These are phyloP conservation scores for Aspergillus neotritici DNA, from an alignment of 2,329 filamentous ascomycete species.

Conservation along the genomic window DNA sequence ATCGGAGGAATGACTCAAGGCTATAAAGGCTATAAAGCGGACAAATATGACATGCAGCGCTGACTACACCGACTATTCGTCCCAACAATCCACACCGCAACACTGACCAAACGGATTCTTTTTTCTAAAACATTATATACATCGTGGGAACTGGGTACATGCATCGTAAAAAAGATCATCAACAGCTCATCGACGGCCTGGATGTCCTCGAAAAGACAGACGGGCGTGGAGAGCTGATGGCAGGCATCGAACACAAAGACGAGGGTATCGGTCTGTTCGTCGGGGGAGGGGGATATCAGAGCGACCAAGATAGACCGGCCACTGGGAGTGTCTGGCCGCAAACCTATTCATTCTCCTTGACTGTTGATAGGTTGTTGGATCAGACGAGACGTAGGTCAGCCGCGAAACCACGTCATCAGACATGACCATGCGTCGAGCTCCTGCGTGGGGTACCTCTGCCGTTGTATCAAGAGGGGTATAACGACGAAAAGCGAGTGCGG, in stretches of 20 bases:
- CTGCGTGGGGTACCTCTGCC: background rate
- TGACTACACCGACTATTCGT: no score
- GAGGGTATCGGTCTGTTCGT: constrained; percentile 2
- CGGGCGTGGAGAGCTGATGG: background rate
- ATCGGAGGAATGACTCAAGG: no score
- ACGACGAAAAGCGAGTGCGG: background rate
- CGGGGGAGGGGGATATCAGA: background rate
- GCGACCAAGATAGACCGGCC: background rate
- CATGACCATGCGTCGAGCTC: constrained; percentile 1
- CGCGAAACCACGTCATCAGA: background rate
- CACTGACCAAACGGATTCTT: background rate
- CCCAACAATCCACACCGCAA: no score
- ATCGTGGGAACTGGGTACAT: constrained; percentile 6
- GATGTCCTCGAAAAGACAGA: background rate
- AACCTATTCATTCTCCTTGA: background rate
- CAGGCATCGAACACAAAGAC: constrained; percentile 1
- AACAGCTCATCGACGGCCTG: background rate
- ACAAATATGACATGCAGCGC: no score
- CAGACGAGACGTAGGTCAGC: background rate
- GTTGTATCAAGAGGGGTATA: no score
- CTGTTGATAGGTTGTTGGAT: background rate
- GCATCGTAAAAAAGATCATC: background rate
- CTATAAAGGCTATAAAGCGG: no score
- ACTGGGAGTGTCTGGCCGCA: background rate
- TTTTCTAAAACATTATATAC: constrained; percentile 13